Evolutionary conservation across 1,284 basidiomycete genomes (phyloP).

Genomic region (Tilletia caries): DNA sequence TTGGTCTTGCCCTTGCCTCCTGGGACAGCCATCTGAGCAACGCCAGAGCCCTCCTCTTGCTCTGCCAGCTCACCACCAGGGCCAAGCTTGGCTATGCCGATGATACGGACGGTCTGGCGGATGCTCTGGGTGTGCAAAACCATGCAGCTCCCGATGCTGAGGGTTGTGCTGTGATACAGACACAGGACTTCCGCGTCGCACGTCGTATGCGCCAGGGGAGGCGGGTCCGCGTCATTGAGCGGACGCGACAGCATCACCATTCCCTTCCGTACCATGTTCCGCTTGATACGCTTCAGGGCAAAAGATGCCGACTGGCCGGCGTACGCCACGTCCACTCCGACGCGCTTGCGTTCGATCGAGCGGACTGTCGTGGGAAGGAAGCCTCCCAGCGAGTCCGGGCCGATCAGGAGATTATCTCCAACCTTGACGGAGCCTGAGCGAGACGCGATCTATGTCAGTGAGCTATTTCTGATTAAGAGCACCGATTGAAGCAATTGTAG

Average conservation of each 20-base stretch:
- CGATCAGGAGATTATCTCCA: constrained; percentile 73
- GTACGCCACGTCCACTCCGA: constrained; percentile 76
- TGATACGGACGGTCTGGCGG: constrained; percentile 49
- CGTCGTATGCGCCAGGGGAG: constrained; percentile 41
- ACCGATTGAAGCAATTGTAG: not conserved
- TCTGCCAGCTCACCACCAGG: constrained; percentile 16
- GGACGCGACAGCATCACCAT: constrained; percentile 60
- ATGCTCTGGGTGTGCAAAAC: constrained; percentile 49
- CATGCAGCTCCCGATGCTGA: constrained; percentile 49
- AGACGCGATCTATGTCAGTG: not conserved
- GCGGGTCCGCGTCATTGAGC: constrained; percentile 17
- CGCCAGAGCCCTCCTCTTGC: not conserved
- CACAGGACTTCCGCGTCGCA: constrained; percentile 52
- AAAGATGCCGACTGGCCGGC: constrained; percentile 93
- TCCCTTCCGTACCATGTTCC: constrained; percentile 82
- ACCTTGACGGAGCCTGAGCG: constrained; percentile 34
- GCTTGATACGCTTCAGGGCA: constrained; percentile 82
- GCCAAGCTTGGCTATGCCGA: constrained; percentile 46
- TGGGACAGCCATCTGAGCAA: not conserved
- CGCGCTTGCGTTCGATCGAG: constrained; percentile 90
- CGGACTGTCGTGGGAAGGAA: constrained; percentile 78
- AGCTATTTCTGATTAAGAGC: too few species aligned
- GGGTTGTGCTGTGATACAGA: constrained; percentile 50
- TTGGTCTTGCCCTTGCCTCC: not conserved
- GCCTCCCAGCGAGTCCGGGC: constrained; percentile 88